Base-by-base conservation (phyloP, 202 grass and related monocot species). In the Zoysia matrella region DNA sequence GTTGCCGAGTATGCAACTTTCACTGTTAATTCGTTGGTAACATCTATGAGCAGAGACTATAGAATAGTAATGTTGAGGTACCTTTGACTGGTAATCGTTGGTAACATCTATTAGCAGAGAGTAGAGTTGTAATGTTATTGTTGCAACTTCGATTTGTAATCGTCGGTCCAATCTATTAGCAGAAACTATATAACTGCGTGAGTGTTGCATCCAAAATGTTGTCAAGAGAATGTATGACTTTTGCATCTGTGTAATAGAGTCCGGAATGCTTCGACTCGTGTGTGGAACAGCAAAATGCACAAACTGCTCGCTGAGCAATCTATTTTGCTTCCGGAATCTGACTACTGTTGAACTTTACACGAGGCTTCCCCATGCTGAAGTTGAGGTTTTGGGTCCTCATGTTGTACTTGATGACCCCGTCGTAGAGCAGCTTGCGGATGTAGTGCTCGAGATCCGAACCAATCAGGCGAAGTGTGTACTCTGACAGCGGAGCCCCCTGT, bases 311-410 rank as follows among this genome's bases (percentile, higher is more conserved):
- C 57, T 14, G 22, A 65, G 6, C 5, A 76, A 16, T 61, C 80
- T 90, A 90, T 86, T 86, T 79, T 63, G 80, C 89, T 82, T 92
- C 82, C 14, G 87, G 88, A 67, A 97, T 89, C 82, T 97, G 83
- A 63, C 71, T 97, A 69, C 61, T 98, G 74, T 95, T 98, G 90
- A 98, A 98, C 80, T 91, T 86, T 36, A 98, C 78, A 49, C 92
- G 92, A 13, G 95, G 92, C 72, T 98, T 95, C 49, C 92, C 95
- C 95, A 98, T 98, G 80, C 95, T 98, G 84, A 98, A 98, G 57
- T 95, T 95, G 47, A 98, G 92, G 58, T 90, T 88, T 12, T 80
- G 88, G 66, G 90, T 76, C 73, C 83, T 95, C 95, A 98, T 91
- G 82, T 98, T 98, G 90, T 98, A 98, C 86, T 95, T 98, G 86